Conservation (phyloP, 352 stramenopile species). For the Elongisporangium undulatum region DNA sequence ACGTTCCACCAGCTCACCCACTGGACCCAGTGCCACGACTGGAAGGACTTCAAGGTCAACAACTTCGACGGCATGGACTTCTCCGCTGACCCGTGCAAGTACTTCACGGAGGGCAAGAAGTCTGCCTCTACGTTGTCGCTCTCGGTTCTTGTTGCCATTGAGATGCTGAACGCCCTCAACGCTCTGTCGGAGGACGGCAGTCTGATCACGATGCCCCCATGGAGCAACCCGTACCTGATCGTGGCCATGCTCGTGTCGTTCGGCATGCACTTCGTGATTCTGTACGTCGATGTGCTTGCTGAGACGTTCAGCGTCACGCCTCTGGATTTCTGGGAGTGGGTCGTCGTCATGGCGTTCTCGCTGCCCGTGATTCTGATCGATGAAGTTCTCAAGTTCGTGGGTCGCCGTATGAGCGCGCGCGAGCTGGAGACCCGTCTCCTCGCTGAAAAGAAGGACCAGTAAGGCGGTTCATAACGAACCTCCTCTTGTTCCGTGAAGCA, state of each 20-base stretch:
- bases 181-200: conserved; percentile 91
- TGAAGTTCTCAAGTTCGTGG: conserved; percentile 92
- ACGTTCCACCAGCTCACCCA: conserved; percentile 88
- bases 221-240: conserved; percentile 93
- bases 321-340: conserved; percentile 90
- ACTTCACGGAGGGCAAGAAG: conserved; percentile 92
- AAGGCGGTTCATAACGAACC: conserved; percentile 7
- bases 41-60: conserved; percentile 90
- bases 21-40: conserved; percentile 89
- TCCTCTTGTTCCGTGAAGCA: not conserved
- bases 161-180: conserved; percentile 96
- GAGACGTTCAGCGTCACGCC: conserved; percentile 93
- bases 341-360: conserved; percentile 90
- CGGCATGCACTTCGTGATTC: conserved; percentile 91
- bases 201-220: conserved; percentile 91
- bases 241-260: conserved; percentile 93
- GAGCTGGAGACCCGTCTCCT: conserved; percentile 66
- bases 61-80: conserved; percentile 90
- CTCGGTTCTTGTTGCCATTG: conserved; percentile 92
- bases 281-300: conserved; percentile 92
- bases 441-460: conserved; percentile 49
- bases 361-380: conserved; percentile 93
- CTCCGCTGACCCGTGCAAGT: conserved; percentile 87
- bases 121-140: conserved; percentile 92
- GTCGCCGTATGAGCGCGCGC: conserved; percentile 68